Conservation (phyloP, 495 filamentous ascomycete species). For the Penicillium coffeae region DNA sequence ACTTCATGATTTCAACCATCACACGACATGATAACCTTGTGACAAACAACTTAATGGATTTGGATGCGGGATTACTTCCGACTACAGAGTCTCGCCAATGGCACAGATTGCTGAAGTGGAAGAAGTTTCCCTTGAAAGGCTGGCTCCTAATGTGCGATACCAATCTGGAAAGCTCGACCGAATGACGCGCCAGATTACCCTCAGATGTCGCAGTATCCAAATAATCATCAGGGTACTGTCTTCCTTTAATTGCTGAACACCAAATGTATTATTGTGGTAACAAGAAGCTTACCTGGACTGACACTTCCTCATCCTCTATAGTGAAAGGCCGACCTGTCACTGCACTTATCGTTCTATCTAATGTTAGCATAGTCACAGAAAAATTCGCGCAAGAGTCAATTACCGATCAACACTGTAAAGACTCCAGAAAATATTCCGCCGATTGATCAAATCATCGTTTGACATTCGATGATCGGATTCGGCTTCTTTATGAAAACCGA, state of each 20-base stretch:
- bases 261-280: neutral
- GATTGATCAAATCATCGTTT: neutral
- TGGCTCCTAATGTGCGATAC: constrained; percentile 15
- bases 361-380: neutral
- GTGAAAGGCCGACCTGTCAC: constrained; percentile 25
- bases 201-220: neutral
- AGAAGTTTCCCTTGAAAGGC: constrained; percentile 5
- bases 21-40: constrained; percentile 17
- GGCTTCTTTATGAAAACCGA: constrained; percentile 20
- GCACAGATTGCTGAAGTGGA: constrained; percentile 21
- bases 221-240: constrained; percentile 12
- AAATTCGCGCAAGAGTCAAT: too few relatives aligned
- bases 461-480: neutral
- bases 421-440: constrained; percentile 21
- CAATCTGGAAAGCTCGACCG: constrained; percentile 20
- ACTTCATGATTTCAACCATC: constrained; percentile 17
- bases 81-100: constrained; percentile 16
- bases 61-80: neutral
- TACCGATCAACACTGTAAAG: constrained; percentile 27
- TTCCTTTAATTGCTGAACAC: neutral
- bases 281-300: constrained; percentile 12
- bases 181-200: constrained; percentile 5
- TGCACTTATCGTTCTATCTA: constrained; percentile 18
- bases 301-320: constrained; percentile 27
- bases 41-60: neutral